phyloP scores from a whole-genome alignment of 148 eudicot genomes.

The Rheum nobile region DNA sequence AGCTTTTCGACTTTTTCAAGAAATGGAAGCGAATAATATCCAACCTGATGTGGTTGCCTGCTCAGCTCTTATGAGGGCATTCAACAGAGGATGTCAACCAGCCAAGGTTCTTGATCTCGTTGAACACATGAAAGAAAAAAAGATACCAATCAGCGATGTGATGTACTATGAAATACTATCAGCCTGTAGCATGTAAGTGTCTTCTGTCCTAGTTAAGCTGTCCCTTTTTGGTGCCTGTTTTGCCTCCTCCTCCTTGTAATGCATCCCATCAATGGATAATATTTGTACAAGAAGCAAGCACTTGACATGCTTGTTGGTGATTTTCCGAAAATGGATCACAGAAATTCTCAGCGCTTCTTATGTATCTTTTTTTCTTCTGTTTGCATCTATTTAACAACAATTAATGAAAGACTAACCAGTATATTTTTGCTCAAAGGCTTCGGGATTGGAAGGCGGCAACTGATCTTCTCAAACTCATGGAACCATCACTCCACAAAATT shows the following conservation, averaged over 20 bases:
- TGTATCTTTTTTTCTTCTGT: too few relatives aligned
- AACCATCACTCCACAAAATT: constrained; percentile 42
- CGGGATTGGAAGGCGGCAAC: constrained; percentile 70
- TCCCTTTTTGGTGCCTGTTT: background rate
- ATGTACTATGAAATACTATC: constrained; percentile 72
- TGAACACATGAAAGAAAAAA: constrained; percentile 50
- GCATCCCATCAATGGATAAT: background rate
- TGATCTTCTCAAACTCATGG: constrained; percentile 53
- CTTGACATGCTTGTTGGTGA: background rate
- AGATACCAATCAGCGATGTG: constrained; percentile 51
- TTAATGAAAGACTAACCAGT: background rate
- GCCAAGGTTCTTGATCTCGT: constrained; percentile 54
- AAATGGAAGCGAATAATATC: constrained; percentile 62
- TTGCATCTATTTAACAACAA: background rate
- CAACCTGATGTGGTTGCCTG: constrained; percentile 74
- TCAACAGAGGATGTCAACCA: constrained; percentile 70
- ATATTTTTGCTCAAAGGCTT: constrained; percentile 24
- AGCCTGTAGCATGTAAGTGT: constrained; percentile 82
- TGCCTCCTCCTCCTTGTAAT: too few relatives aligned
- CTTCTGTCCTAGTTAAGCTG: background rate
- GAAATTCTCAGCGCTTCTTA: too few relatives aligned
- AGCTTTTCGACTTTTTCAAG: constrained; percentile 53
- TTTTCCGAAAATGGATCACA: too few relatives aligned
- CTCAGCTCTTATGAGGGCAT: constrained; percentile 79
- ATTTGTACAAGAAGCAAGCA: background rate